Evolutionary conservation across 2,329 filamentous ascomycete genomes (phyloP).

Genomic region (Fusarium sp.): DNA sequence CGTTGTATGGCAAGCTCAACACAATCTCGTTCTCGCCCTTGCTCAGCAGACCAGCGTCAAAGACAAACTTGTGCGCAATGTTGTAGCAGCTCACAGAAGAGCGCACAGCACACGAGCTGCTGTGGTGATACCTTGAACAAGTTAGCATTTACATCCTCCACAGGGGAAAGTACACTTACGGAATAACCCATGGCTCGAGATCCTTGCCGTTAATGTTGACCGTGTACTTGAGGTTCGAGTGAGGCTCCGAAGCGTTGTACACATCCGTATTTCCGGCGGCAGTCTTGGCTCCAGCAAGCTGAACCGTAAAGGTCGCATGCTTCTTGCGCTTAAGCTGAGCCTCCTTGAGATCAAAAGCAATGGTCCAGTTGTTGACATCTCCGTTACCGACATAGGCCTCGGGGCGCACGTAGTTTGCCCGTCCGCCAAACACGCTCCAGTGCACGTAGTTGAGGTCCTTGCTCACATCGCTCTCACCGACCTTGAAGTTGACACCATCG

Average conservation of each 20-base stretch:
- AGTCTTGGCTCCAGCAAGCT: slow-evolving; percentile 72
- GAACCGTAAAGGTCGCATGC: slow-evolving; percentile 70
- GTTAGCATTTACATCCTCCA: not conserved
- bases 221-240: slow-evolving; percentile 64
- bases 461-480: slow-evolving; percentile 63
- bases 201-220: slow-evolving; percentile 56
- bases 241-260: slow-evolving; percentile 65
- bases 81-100: slow-evolving; percentile 73
- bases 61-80: slow-evolving; percentile 69
- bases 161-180: slow-evolving; percentile 50
- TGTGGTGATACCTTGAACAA: slow-evolving; percentile 37
- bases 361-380: slow-evolving; percentile 70
- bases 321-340: slow-evolving; percentile 56
- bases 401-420: slow-evolving; percentile 60
- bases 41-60: slow-evolving; percentile 62
- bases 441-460: slow-evolving; percentile 73
- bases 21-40: slow-evolving; percentile 67
- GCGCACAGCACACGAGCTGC: slow-evolving; percentile 69
- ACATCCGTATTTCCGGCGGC: slow-evolving; percentile 71
- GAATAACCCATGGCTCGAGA: slow-evolving; percentile 67
- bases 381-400: slow-evolving; percentile 57
- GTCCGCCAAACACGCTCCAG: slow-evolving; percentile 72
- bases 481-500: slow-evolving; percentile 66
- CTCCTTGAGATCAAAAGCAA: slow-evolving; percentile 62
- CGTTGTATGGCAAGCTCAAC: slow-evolving; percentile 69